Percentiles rank a stretch among this genome's conserved stretches.
phyloP scores from a whole-genome alignment of 805 yeast species.

The Candida arabinofermentans region DNA sequence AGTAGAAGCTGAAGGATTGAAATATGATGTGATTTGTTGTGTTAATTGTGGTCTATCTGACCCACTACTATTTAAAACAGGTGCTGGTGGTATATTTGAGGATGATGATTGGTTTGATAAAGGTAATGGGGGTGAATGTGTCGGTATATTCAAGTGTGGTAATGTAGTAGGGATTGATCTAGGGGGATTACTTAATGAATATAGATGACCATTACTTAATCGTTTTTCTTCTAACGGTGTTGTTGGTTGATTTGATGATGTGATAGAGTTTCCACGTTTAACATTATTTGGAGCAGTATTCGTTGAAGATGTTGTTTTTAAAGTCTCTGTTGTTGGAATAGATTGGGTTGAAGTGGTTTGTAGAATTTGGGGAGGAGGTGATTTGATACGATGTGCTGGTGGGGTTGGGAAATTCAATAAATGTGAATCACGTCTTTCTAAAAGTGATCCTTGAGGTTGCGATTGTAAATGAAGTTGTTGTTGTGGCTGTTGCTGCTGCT shows the following conservation, averaged over 20 bases:
- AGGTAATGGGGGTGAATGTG: slow-evolving; percentile 1
- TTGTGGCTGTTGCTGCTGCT: slow-evolving; percentile 4
- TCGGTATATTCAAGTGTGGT: slow-evolving; percentile 8
- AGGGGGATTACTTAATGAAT: slow-evolving; percentile 27
- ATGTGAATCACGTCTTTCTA: slow-evolving; percentile 1
- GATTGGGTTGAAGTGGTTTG: slow-evolving; percentile 9
- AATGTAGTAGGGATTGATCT: slow-evolving; percentile 22
- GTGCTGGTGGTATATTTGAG: neutral
- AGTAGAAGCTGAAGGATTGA: slow-evolving; percentile 5
- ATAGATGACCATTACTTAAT: slow-evolving; percentile 10
- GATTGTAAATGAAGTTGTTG: slow-evolving; percentile 4
- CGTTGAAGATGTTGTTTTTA: slow-evolving; percentile 14
- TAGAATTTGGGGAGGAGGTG: slow-evolving; percentile 6
- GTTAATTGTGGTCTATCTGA: slow-evolving; percentile 4
- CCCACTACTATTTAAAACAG: neutral
- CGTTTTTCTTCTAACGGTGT: slow-evolving; percentile 19
- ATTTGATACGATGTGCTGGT: slow-evolving; percentile 4
- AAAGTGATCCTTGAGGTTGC: slow-evolving; percentile 9
- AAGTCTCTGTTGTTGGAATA: slow-evolving; percentile 15
- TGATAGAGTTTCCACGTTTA: slow-evolving; percentile 1
- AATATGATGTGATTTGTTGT: slow-evolving; percentile 7
- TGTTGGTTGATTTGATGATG: slow-evolving; percentile 5
- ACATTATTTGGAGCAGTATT: slow-evolving; percentile 9
- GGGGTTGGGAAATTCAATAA: slow-evolving; percentile 8
- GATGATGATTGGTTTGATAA: neutral